Conservation (phyloP, 345 rosid genomes). For the Acer saccharum region DNA sequence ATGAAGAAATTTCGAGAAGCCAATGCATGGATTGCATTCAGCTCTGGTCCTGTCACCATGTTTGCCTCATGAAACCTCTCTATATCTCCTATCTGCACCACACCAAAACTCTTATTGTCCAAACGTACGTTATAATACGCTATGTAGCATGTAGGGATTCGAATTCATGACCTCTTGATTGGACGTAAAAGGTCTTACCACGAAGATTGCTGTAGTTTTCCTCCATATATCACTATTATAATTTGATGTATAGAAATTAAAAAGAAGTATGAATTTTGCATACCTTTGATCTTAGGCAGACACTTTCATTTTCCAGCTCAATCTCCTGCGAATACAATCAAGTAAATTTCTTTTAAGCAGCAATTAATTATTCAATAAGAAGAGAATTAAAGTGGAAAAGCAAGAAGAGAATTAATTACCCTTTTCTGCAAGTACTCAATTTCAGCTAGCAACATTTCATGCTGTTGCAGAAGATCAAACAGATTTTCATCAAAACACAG, state of each 20-base stretch:
- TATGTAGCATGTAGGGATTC: no score
- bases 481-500: not conserved
- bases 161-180: no score
- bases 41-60: conserved; percentile 73
- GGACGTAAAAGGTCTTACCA: no score
- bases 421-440: conserved; percentile 90
- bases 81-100: conserved; percentile 69
- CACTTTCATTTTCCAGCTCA: conserved; percentile 87
- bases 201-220: no score
- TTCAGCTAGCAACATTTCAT: conserved; percentile 91
- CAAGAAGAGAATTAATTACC: conserved; percentile 39
- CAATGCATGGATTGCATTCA: conserved; percentile 76
- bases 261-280: not conserved
- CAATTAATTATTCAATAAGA: not conserved
- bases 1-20: conserved; percentile 91
- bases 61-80: conserved; percentile 82
- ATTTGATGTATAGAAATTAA: no score
- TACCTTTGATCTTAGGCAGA: conserved; percentile 84
- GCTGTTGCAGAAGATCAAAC: conserved; percentile 48
- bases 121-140: no score
- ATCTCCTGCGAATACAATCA: conserved; percentile 53
- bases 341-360: not conserved
- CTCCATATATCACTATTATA: no score
- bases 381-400: not conserved
- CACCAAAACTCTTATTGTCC: not conserved